These are phyloP conservation scores for Cyphellophora attinorum DNA, from an alignment of 2,329 filamentous ascomycete species.

Conservation along the genomic window DNA sequence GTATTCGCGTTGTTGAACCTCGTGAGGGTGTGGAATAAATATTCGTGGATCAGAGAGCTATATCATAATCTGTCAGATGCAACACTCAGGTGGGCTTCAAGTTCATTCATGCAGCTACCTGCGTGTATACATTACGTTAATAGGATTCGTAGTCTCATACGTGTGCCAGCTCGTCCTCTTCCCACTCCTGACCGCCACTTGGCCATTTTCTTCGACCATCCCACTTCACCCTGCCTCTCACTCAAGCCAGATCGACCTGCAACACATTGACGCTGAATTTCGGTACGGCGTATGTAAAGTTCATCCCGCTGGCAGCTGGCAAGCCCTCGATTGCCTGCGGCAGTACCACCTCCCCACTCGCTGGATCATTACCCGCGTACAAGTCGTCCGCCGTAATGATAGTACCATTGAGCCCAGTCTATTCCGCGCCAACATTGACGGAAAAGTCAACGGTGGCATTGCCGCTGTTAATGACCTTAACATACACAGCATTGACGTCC, in stretches of 20 bases:
- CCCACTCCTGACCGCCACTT: too few relatives aligned
- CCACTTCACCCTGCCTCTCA: too few relatives aligned
- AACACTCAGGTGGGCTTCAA: too few relatives aligned
- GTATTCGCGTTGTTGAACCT: too few relatives aligned
- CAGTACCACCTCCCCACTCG: slow-evolving; percentile 18
- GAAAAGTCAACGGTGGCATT: slow-evolving; percentile 15
- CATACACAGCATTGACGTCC: slow-evolving; percentile 5
- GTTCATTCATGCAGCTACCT: too few relatives aligned
- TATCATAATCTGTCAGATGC: too few relatives aligned
- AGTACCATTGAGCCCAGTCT: slow-evolving; percentile 20
- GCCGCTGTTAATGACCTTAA: slow-evolving; percentile 13
- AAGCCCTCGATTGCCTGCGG: slow-evolving; percentile 14
- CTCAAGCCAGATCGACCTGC: slow-evolving; percentile 18
- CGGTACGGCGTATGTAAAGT: slow-evolving; percentile 19
- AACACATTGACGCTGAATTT: slow-evolving; percentile 19
- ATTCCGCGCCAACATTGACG: slow-evolving; percentile 15
- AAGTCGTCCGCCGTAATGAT: slow-evolving; percentile 17
- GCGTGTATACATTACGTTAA: too few relatives aligned
- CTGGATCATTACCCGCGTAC: slow-evolving; percentile 19
- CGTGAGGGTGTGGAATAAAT: too few relatives aligned
- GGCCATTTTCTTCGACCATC: too few relatives aligned
- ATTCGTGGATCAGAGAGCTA: too few relatives aligned
- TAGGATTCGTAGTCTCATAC: too few relatives aligned
- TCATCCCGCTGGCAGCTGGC: slow-evolving; percentile 2
- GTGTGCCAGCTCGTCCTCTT: too few relatives aligned